Conservation (phyloP, 2,329 filamentous ascomycete genomes). For the Ophiocordyceps camponoti-floridani region DNA sequence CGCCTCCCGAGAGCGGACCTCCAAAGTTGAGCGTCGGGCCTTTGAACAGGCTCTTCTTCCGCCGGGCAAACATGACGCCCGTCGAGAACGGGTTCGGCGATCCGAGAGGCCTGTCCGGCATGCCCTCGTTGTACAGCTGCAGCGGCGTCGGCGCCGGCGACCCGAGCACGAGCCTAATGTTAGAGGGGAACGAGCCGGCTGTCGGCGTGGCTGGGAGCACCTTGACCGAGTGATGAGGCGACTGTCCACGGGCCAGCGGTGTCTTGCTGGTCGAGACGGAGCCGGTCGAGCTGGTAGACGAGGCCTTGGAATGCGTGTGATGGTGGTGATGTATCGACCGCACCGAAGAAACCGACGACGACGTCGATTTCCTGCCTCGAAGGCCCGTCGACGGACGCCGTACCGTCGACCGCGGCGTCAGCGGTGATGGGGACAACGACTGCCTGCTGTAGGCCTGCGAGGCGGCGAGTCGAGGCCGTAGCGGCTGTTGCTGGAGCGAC, state of each 20-base stretch:
- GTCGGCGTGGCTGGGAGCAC: constrained; percentile 86
- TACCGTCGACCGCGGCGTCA: constrained; percentile 77
- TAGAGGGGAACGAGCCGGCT: constrained; percentile 56
- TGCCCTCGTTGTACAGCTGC: constrained; percentile 38
- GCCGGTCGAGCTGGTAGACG: constrained; percentile 71
- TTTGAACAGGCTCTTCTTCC: constrained; percentile 69
- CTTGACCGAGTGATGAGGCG: constrained; percentile 81
- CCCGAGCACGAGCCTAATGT: constrained; percentile 62
- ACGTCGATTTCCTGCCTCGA: constrained; percentile 85
- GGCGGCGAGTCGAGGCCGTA: constrained; percentile 13
- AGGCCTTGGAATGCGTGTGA: constrained; percentile 84
- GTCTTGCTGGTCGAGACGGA: constrained; percentile 55
- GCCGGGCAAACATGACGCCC: constrained; percentile 60
- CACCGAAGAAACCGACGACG: constrained; percentile 83
- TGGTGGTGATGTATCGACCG: constrained; percentile 77
- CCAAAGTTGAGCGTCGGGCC: constrained; percentile 50
- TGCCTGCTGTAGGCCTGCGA: constrained; percentile 45
- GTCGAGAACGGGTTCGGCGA: constrained; percentile 41
- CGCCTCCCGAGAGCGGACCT: constrained; percentile 3
- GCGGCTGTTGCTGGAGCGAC: constrained; percentile 7
- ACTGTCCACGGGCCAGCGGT: constrained; percentile 44
- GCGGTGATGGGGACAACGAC: constrained; percentile 68
- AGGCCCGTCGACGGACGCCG: constrained; percentile 69
- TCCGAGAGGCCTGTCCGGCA: constrained; percentile 28
- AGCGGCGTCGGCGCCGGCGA: constrained; percentile 31